phyloP scores from a whole-genome alignment of 2,329 filamentous ascomycete species.

The Didymella sp. region DNA sequence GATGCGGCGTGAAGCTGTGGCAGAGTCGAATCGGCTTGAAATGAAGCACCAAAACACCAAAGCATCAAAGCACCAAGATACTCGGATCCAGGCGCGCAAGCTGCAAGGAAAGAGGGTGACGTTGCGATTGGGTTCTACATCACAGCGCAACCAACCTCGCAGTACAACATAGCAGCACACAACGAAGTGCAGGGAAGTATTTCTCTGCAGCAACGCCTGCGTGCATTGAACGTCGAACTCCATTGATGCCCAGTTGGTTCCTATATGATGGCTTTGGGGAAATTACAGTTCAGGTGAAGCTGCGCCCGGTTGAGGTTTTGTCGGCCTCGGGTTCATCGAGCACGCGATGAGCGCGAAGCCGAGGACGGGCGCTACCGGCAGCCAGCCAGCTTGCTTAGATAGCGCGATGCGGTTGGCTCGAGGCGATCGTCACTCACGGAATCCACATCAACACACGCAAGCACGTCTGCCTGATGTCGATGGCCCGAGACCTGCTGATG shows the following conservation, averaged over 20 bases:
- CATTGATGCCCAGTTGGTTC: not conserved
- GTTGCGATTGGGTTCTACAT: not conserved
- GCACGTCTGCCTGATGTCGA: slow-evolving; percentile 8
- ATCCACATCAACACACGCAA: slow-evolving; percentile 2
- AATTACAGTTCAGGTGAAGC: not conserved
- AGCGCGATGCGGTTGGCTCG: not conserved
- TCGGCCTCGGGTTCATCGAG: not conserved
- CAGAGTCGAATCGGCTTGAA: not conserved
- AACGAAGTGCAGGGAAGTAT: not conserved
- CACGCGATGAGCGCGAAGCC: not conserved
- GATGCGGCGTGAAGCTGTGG: not conserved
- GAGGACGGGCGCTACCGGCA: not conserved
- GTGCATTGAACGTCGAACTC: not conserved
- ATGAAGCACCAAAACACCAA: too few species aligned
- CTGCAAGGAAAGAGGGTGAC: not conserved
- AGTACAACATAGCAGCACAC: not conserved
- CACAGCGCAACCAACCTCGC: not conserved
- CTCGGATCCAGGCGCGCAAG: too few species aligned
- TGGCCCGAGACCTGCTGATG: not conserved
- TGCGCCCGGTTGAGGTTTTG: not conserved
- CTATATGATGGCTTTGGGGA: not conserved
- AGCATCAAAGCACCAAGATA: too few species aligned
- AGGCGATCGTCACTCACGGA: not conserved
- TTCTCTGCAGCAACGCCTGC: not conserved
- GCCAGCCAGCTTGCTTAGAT: too few species aligned